Evolutionary conservation across 2,329 filamentous ascomycete genomes (phyloP), one percentile per base, ranked within the genome.

Genomic region (Aspergillus arachidicola): DNA sequence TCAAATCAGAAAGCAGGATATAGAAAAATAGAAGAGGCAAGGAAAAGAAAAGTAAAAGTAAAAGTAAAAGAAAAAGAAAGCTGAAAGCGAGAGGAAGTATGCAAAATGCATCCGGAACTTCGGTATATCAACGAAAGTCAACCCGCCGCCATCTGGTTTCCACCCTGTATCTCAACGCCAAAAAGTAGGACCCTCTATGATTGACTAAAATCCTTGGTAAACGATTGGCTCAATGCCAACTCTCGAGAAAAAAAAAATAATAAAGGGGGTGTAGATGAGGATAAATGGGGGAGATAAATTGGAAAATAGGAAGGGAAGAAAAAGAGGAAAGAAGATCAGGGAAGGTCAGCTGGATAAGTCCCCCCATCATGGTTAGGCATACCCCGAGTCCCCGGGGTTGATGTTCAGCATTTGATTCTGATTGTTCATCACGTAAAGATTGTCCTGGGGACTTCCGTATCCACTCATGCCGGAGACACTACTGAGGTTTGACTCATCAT

Each of bases 401-500:
- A 75, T 61, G 19, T 69, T 70, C 21, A 78, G 56, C 65, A 76
- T 75, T 57, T 72, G 73, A 23, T 65, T 63, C 46, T 68, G 65
- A 50, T 67, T 69, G 48, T 68, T 69, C 60, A 71, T 68, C 34
- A 67, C 67, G 50, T 76, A 79, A 48, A 78, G 69, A 51, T 67
- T 68, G n/a, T 73, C 72, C 43, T 74, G 71, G 6, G 71, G 73
- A 56, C 72, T 71, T 23, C 77, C 79, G 11, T 75, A 73, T 48
- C 72, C 73, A 64, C 73, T 73, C 64, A 79, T 68, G 2, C 76
- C 75, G 7, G 77, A 73, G 48, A 71, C 70, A 61, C 71, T 76
- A 58, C 72, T 73, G 45, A 77, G 46, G n/a, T 73, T 74, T 1
- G 78, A 74, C 51, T 80, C 78, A 57, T 81, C 79, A 28, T 81